phyloP scores from a whole-genome alignment of 1,139 yeast species.

The Komagataea norvegica region DNA sequence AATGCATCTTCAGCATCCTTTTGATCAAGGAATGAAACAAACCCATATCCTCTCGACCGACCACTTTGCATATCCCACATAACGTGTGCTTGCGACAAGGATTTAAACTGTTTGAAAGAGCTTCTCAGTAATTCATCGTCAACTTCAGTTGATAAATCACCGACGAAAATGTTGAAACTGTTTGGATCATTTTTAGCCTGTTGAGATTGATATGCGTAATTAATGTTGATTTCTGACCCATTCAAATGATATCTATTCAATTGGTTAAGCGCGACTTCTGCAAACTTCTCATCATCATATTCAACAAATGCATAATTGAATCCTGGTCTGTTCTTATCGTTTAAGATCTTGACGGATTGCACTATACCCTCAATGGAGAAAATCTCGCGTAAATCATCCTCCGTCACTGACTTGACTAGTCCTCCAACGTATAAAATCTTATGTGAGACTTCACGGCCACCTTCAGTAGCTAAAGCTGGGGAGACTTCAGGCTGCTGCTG shows the following conservation, averaged over 20 bases:
- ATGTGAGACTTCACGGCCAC: constrained; percentile 76
- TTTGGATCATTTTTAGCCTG: constrained; percentile 48
- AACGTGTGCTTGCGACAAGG: constrained; percentile 80
- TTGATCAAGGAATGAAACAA: constrained; percentile 69
- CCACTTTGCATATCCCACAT: constrained; percentile 98
- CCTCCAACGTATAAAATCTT: constrained; percentile 76
- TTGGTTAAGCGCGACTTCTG: constrained; percentile 56
- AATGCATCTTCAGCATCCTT: constrained; percentile 74
- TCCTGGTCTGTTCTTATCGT: constrained; percentile 70
- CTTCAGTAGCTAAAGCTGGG: constrained; percentile 70
- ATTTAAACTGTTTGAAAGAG: constrained; percentile 56
- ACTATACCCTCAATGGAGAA: constrained; percentile 60
- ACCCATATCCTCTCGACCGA: constrained; percentile 87
- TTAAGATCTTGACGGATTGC: constrained; percentile 60
- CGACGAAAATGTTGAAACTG: constrained; percentile 75
- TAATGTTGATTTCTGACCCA: constrained; percentile 54
- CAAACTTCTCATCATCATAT: constrained; percentile 53
- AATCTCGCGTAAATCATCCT: constrained; percentile 54
- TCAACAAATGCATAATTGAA: constrained; percentile 84
- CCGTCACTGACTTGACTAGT: constrained; percentile 60
- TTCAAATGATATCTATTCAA: constrained; percentile 53
- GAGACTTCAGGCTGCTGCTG: constrained; percentile 29
- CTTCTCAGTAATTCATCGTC: constrained; percentile 66
- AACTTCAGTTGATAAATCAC: constrained; percentile 80
- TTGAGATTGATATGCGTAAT: constrained; percentile 82